A percentile compares a stretch with the other conserved stretches of the same genome.
Evolutionary conservation across 2,329 filamentous ascomycete species (phyloP).

Genomic region (Aschersonia sp.): DNA sequence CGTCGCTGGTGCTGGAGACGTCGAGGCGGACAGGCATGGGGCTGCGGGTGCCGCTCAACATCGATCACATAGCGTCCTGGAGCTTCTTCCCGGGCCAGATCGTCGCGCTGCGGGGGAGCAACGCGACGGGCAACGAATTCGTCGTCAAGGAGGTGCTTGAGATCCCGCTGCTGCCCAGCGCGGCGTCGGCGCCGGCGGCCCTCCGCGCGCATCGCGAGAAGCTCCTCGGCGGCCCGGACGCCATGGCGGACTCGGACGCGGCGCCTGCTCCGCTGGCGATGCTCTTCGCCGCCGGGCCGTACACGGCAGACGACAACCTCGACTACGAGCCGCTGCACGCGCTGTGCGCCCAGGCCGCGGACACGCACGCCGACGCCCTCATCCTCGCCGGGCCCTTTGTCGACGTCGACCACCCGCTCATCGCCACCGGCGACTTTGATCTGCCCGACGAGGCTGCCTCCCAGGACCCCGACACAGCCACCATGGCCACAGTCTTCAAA

Average conservation of each 20-base stretch:
- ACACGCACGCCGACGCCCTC: conserved; percentile 62
- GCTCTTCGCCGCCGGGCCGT: conserved; percentile 72
- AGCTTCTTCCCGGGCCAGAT: conserved; percentile 93
- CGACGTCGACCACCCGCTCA: conserved; percentile 77
- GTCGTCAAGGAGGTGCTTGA: conserved; percentile 62
- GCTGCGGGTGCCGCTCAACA: conserved; percentile 62
- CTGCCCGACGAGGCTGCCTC: conserved; percentile 51
- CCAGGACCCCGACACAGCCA: conserved; percentile 63
- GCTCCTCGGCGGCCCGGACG: conserved; percentile 48
- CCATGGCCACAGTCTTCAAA: conserved; percentile 71
- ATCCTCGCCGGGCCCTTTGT: conserved; percentile 80
- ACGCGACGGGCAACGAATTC: conserved; percentile 74
- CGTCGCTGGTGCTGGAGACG: conserved; percentile 77
- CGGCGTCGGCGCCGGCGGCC: conserved; percentile 52
- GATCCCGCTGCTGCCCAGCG: conserved; percentile 58
- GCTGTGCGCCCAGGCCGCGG: conserved; percentile 63
- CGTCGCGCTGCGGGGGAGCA: conserved; percentile 73
- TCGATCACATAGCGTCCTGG: conserved; percentile 53
- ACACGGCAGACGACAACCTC: conserved; percentile 83
- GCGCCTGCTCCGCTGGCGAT: conserved; percentile 56
- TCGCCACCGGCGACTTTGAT: conserved; percentile 69
- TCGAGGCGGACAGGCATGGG: conserved; percentile 75
- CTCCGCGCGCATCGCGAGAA: conserved; percentile 57
- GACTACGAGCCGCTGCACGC: conserved; percentile 77
- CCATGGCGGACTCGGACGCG: conserved; percentile 42